These are phyloP conservation scores for Phytopythium aichiense DNA, from an alignment of 352 stramenopile genomes.

Conservation along the genomic window DNA sequence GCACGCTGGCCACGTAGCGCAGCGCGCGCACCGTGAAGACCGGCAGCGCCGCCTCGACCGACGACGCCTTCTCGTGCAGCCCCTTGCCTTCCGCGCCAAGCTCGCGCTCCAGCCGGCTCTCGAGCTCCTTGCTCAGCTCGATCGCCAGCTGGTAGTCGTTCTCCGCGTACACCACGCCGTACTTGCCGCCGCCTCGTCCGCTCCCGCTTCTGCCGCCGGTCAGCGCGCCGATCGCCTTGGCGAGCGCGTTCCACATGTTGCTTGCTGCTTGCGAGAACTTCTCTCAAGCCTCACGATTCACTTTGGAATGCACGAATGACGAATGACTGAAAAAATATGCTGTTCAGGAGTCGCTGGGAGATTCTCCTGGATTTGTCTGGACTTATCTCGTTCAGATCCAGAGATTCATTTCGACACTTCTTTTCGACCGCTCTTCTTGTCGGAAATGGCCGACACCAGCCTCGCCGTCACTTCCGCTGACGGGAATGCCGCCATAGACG, in stretches of 20 bases:
- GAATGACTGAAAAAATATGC: too few species aligned
- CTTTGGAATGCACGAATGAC: too few species aligned
- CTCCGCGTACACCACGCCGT: neutral
- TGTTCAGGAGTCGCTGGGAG: too few species aligned
- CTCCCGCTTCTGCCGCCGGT: neutral
- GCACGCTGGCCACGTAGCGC: slow-evolving; percentile 74
- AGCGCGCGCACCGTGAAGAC: slow-evolving; percentile 53
- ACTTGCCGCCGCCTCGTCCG: neutral
- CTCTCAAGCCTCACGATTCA: too few species aligned
- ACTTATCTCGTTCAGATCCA: too few species aligned
- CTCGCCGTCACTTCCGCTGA: neutral
- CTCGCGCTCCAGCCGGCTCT: slow-evolving; percentile 60
- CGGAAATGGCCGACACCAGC: neutral
- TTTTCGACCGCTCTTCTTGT: neutral
- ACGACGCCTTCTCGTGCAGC: slow-evolving; percentile 71
- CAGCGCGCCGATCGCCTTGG: neutral
- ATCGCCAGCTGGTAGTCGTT: slow-evolving; percentile 86
- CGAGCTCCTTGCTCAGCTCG: slow-evolving; percentile 78
- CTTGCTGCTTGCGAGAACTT: too few species aligned
- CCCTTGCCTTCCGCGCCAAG: slow-evolving; percentile 65
- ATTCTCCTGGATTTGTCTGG: too few species aligned
- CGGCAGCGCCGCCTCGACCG: slow-evolving; percentile 36
- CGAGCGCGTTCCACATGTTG: neutral
- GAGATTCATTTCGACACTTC: neutral
- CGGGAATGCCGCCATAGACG: too few species aligned